Conservation (phyloP, 179 eudicot genomes). For the Camellia oleifera region DNA sequence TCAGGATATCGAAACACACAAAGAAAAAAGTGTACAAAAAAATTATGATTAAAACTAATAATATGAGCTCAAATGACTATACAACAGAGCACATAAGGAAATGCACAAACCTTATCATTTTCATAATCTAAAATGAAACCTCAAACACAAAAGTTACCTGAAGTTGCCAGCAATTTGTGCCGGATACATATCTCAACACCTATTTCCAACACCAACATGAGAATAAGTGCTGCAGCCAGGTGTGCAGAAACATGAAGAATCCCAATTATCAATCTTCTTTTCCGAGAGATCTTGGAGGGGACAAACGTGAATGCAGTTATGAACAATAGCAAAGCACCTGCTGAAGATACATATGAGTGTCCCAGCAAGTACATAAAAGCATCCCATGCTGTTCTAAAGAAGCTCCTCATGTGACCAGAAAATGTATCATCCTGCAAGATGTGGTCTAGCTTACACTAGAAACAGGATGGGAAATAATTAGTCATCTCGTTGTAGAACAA, state of each 20-base stretch:
- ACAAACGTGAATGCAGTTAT: slow-evolving; percentile 67
- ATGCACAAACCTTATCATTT: slow-evolving; percentile 1
- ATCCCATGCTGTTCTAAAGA: slow-evolving; percentile 78
- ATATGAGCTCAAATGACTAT: background rate
- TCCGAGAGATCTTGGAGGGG: slow-evolving; percentile 81
- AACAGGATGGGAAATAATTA: slow-evolving; percentile 18
- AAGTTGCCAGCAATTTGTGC: slow-evolving; percentile 83
- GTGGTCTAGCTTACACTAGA: slow-evolving; percentile 90
- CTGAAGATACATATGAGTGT: slow-evolving; percentile 69
- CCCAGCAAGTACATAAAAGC: slow-evolving; percentile 68
- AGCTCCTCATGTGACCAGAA: slow-evolving; percentile 80
- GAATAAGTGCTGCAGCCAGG: slow-evolving; percentile 81
- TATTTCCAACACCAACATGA: slow-evolving; percentile 88
- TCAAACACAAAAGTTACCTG: slow-evolving; percentile 44
- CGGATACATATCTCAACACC: slow-evolving; percentile 92
- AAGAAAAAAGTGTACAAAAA: background rate
- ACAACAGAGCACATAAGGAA: background rate
- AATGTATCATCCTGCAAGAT: slow-evolving; percentile 73
- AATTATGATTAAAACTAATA: background rate
- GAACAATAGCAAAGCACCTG: slow-evolving; percentile 61
- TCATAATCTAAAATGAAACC: background rate
- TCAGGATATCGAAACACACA: background rate
- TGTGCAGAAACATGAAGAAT: slow-evolving; percentile 87
- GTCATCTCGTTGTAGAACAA: background rate
- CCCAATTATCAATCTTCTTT: slow-evolving; percentile 66